These are phyloP conservation scores for Termitomyces sp. DNA, from an alignment of 768 basidiomycete genomes.

Conservation along the genomic window DNA sequence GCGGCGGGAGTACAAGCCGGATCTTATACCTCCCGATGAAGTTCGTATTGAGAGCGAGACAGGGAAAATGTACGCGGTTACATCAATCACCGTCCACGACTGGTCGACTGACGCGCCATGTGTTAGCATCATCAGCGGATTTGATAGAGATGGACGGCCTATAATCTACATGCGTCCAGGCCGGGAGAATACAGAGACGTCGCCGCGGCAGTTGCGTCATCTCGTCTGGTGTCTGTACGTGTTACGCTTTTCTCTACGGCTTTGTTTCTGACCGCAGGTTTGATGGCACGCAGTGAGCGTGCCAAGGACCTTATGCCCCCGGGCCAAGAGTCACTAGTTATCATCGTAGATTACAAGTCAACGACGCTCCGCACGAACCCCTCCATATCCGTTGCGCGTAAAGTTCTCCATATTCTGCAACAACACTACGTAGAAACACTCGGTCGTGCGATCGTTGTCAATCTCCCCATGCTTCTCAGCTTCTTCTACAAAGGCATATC, in stretches of 20 bases:
- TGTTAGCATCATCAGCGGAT: slow-evolving; percentile 71
- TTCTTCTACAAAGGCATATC: slow-evolving; percentile 83
- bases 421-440: slow-evolving; percentile 88
- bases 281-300: slow-evolving; percentile 52
- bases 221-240: slow-evolving; percentile 83
- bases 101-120: background rate
- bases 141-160: slow-evolving; percentile 82
- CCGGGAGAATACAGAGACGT: slow-evolving; percentile 75
- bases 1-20: slow-evolving; percentile 81
- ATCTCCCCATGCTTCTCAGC: slow-evolving; percentile 66
- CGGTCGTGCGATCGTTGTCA: slow-evolving; percentile 77
- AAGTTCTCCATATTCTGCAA: slow-evolving; percentile 77
- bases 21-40: slow-evolving; percentile 77
- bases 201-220: slow-evolving; percentile 76
- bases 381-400: slow-evolving; percentile 72
- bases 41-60: slow-evolving; percentile 76
- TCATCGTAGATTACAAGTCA: slow-evolving; percentile 82
- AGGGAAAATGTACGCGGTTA: slow-evolving; percentile 71
- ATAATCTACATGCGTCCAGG: slow-evolving; percentile 88
- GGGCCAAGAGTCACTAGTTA: slow-evolving; percentile 76
- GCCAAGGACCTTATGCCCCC: slow-evolving; percentile 87
- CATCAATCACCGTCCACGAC: background rate
- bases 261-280: background rate
- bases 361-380: slow-evolving; percentile 81
- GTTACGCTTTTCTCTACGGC: background rate